A percentile compares a stretch with the other conserved stretches of the same genome.
These are phyloP conservation scores for Jatropha podagrica DNA, from an alignment of 441 rosid species.

Conservation along the genomic window DNA sequence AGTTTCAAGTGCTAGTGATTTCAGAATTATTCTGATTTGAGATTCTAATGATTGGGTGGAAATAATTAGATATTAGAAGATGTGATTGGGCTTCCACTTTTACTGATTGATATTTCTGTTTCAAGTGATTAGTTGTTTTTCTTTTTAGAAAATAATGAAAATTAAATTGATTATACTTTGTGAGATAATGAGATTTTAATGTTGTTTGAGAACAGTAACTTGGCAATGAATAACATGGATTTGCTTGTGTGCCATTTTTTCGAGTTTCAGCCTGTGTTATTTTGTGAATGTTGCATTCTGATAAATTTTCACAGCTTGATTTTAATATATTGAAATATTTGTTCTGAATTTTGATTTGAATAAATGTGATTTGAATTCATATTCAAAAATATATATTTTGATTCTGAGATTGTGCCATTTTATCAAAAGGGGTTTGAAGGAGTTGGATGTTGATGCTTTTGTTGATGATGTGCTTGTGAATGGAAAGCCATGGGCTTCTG, in stretches of 20 bases:
- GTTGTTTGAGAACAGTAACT: background rate
- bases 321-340: background rate
- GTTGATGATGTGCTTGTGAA: constrained; percentile 88
- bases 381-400: constrained; percentile 5
- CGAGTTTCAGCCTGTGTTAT: background rate
- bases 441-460: constrained; percentile 61
- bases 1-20: background rate
- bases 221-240: background rate
- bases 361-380: background rate
- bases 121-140: background rate
- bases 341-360: background rate
- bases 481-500: constrained; percentile 76
- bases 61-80: background rate
- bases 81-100: background rate
- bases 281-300: constrained; percentile 5
- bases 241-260: background rate
- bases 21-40: background rate
- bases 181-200: background rate
- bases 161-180: background rate
- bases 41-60: background rate
- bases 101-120: background rate
- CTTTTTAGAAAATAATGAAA: background rate
- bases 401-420: constrained; percentile 12
- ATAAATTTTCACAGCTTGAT: background rate
- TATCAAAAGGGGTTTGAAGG: constrained; percentile 62